A percentile compares a stretch with the other conserved stretches of the same genome.
Conservation (phyloP, 2,329 filamentous ascomycete species). For the Hymenoscyphus scutula region DNA sequence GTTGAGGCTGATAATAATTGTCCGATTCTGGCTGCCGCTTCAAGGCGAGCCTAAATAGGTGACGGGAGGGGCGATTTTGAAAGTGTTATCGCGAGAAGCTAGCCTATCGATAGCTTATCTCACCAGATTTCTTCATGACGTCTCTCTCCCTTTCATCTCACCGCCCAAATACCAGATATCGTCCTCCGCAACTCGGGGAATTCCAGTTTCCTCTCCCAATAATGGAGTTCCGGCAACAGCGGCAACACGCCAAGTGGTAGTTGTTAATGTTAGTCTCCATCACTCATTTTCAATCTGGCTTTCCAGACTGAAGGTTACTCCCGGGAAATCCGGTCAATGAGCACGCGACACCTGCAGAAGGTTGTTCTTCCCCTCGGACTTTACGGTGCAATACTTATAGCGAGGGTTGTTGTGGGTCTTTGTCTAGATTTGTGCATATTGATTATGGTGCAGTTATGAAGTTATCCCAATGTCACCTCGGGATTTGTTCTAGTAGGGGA, state of each 20-base stretch:
- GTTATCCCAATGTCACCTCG: background rate
- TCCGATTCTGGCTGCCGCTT: too few relatives aligned
- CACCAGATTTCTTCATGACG: too few relatives aligned
- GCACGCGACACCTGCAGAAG: background rate
- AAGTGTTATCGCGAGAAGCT: too few relatives aligned
- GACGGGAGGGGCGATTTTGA: too few relatives aligned
- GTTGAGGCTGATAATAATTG: too few relatives aligned
- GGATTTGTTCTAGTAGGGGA: too few relatives aligned
- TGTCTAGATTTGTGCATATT: constrained; percentile 4
- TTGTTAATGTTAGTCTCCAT: background rate
- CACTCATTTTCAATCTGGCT: background rate
- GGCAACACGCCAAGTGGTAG: background rate
- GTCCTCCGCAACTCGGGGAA: background rate
- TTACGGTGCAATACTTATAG: background rate
- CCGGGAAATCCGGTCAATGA: background rate
- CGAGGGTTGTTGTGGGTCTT: background rate
- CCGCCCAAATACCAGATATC: background rate
- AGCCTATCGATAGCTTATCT: too few relatives aligned
- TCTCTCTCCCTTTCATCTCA: background rate
- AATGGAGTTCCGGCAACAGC: background rate
- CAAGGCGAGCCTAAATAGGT: too few relatives aligned
- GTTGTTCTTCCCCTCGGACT: background rate
- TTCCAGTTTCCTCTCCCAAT: background rate
- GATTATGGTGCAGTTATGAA: background rate
- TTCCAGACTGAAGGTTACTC: background rate